Evolutionary conservation across 805 yeast genomes (phyloP).

Genomic region (Hanseniaspora lachancei): DNA sequence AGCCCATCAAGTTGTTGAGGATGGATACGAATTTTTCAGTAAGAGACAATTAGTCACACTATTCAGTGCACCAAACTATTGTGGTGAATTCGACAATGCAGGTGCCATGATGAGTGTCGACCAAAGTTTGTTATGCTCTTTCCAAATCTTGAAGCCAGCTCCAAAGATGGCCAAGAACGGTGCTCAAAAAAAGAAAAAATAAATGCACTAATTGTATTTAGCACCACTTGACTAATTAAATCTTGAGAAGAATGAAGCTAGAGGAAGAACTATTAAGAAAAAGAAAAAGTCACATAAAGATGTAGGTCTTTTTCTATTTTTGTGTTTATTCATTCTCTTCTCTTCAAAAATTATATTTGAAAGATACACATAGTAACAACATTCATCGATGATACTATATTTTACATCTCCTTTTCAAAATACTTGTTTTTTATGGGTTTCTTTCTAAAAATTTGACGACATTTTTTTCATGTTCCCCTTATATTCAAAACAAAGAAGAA

Average conservation of each 20-base stretch:
- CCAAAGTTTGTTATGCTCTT: slow-evolving; percentile 88
- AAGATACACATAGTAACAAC: too few species aligned
- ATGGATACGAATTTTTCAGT: slow-evolving; percentile 93
- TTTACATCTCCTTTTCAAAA: too few species aligned
- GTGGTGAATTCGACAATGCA: slow-evolving; percentile 98
- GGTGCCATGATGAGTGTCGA: slow-evolving; percentile 99
- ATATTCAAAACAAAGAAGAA: not conserved
- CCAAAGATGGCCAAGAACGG: slow-evolving; percentile 47
- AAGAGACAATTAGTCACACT: slow-evolving; percentile 92
- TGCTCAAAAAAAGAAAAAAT: slow-evolving; percentile 28
- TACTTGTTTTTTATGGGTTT: too few species aligned
- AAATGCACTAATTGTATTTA: slow-evolving; percentile 15
- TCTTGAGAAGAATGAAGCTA: too few species aligned
- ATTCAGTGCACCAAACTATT: slow-evolving; percentile 93
- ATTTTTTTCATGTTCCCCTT: not conserved
- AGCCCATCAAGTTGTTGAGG: slow-evolving; percentile 98
- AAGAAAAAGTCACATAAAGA: too few species aligned
- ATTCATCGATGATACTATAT: too few species aligned
- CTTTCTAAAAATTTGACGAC: not conserved
- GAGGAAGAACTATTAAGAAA: too few species aligned
- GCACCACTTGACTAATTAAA: too few species aligned
- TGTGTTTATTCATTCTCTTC: too few species aligned
- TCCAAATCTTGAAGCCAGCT: slow-evolving; percentile 94
- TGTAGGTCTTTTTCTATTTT: too few species aligned
- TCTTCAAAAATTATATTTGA: too few species aligned